These are phyloP conservation scores for Grigorovia jiainica DNA, from an alignment of 805 yeast species.

Conservation along the genomic window DNA sequence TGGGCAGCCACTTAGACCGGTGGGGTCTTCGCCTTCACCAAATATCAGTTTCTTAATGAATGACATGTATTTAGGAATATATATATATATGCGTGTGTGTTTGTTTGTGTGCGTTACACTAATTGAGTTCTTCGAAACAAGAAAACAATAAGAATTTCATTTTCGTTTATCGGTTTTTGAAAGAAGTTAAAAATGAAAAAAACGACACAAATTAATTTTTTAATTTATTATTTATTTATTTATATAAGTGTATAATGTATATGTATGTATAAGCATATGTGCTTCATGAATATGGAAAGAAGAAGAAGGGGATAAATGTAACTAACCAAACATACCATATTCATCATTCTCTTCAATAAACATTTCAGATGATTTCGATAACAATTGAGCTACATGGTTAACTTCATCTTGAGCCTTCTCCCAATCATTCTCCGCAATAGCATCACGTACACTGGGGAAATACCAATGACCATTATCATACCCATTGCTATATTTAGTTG, in stretches of 20 bases:
- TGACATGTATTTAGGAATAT: conserved; percentile 19
- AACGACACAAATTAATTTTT: too few species aligned
- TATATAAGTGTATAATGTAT: background rate
- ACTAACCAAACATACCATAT: background rate
- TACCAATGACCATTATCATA: conserved; percentile 33
- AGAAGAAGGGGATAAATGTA: background rate
- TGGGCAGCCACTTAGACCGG: conserved; percentile 20
- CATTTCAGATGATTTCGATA: conserved; percentile 25
- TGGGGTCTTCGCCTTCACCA: conserved; percentile 29
- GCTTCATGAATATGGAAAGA: too few species aligned
- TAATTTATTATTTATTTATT: too few species aligned
- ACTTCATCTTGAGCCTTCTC: conserved; percentile 46
- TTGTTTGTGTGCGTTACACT: too few species aligned
- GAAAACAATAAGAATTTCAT: too few species aligned
- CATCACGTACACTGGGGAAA: conserved; percentile 73
- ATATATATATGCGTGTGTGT: background rate
- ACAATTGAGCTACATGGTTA: conserved; percentile 31
- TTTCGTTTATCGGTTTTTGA: too few species aligned
- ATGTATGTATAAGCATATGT: conserved; percentile 1
- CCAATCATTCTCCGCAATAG: conserved; percentile 41
- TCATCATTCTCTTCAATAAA: conserved; percentile 25
- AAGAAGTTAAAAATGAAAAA: too few species aligned
- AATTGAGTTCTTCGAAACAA: too few species aligned
- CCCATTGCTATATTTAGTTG: conserved; percentile 44
- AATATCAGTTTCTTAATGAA: conserved; percentile 25